Conservation (phyloP, 306 rosid genomes). For the Potentilla sterilis region DNA sequence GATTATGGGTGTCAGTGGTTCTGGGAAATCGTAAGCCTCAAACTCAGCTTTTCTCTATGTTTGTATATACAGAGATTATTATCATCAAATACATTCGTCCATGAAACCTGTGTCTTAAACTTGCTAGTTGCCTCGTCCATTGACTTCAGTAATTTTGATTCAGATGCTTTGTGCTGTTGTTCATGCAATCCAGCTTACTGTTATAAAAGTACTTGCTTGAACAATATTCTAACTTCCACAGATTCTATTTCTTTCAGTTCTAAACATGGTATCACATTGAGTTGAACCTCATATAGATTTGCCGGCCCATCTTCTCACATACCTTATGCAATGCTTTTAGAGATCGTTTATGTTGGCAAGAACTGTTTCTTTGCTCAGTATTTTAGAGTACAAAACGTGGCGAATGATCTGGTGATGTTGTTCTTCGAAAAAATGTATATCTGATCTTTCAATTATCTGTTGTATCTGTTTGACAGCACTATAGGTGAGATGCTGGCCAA, state of each 20-base stretch:
- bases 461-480: constrained; percentile 44
- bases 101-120: not conserved
- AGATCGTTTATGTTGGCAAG: not conserved
- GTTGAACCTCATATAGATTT: not conserved
- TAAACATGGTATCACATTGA: not conserved
- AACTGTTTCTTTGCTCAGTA: not conserved
- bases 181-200: not conserved
- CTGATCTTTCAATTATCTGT: not conserved
- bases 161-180: not conserved
- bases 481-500: constrained; percentile 66
- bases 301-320: not conserved
- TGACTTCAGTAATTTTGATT: not conserved
- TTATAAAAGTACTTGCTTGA: not conserved
- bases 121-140: not conserved
- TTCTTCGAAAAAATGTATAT: not conserved
- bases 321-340: not conserved
- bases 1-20: constrained; percentile 83
- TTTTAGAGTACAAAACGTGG: not conserved
- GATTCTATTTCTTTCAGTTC: not conserved
- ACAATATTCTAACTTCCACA: not conserved
- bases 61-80: not conserved
- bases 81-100: not conserved
- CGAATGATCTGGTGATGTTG: not conserved
- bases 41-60: not conserved
- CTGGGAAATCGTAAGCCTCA: constrained; percentile 73